These are phyloP conservation scores for Pichiaceae sp. DNA, from an alignment of 1,139 yeast species.

Conservation along the genomic window DNA sequence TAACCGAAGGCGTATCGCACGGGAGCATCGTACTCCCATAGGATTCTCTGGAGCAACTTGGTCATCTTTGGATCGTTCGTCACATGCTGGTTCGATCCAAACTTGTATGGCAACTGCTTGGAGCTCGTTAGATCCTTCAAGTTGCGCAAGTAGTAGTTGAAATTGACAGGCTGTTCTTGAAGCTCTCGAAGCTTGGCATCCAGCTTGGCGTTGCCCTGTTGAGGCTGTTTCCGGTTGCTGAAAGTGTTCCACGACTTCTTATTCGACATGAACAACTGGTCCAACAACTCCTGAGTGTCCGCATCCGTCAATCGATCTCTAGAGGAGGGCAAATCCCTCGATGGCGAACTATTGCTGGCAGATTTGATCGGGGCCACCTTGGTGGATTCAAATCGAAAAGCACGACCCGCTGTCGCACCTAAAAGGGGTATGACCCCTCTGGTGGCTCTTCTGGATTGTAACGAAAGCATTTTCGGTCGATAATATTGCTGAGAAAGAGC, in stretches of 20 bases:
- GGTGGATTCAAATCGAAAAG: too few relatives aligned
- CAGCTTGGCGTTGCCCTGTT: constrained; percentile 13
- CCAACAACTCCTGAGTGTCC: constrained; percentile 20
- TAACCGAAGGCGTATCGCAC: constrained; percentile 79
- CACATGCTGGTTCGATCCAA: constrained; percentile 53
- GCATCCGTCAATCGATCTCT: constrained; percentile 5
- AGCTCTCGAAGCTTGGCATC: constrained; percentile 20
- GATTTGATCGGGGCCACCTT: too few relatives aligned
- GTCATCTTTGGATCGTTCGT: constrained; percentile 32
- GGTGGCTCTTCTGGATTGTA: too few relatives aligned
- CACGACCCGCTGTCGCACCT: too few relatives aligned
- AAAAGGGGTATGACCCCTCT: too few relatives aligned
- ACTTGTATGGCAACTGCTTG: constrained; percentile 42
- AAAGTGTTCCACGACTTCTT: constrained; percentile 10
- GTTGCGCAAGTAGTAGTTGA: constrained; percentile 28
- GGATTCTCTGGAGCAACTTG: constrained; percentile 39
- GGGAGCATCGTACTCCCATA: constrained; percentile 59
- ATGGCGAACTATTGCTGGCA: too few relatives aligned
- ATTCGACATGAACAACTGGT: constrained; percentile 19
- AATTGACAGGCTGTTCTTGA: constrained; percentile 26
- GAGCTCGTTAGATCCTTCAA: constrained; percentile 28
- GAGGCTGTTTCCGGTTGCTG: constrained; percentile 1
- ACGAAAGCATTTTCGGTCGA: too few relatives aligned
- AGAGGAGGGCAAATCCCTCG: too few relatives aligned
- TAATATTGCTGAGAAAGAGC: too few relatives aligned